phyloP scores from a whole-genome alignment of 495 filamentous ascomycete genomes.

The Aspergillus kassunensis region DNA sequence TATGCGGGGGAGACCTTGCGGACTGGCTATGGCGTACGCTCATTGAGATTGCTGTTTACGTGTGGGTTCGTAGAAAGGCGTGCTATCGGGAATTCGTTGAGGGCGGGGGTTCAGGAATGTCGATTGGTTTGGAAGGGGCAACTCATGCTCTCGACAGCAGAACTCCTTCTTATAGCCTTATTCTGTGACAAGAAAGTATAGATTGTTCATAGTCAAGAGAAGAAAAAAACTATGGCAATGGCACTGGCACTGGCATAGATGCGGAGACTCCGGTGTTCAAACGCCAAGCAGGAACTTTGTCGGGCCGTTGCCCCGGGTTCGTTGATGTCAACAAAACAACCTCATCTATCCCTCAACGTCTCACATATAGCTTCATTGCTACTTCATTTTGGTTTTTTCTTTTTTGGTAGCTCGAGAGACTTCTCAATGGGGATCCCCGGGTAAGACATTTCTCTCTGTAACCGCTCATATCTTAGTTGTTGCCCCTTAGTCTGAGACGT shows the following conservation, averaged over 20 bases:
- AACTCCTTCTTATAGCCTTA: neutral
- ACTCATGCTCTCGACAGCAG: constrained; percentile 8
- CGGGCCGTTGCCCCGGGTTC: constrained; percentile 39
- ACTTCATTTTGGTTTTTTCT: constrained; percentile 3
- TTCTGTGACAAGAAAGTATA: too few species aligned
- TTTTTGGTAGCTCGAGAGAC: neutral
- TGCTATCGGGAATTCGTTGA: too few species aligned
- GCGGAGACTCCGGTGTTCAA: neutral
- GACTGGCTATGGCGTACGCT: constrained; percentile 33
- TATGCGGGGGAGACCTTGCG: constrained; percentile 31
- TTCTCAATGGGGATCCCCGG: constrained; percentile 44
- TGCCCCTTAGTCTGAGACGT: neutral
- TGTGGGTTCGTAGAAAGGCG: neutral
- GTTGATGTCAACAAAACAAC: constrained; percentile 27
- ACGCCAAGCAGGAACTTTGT: constrained; percentile 32
- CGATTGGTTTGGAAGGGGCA: constrained; percentile 2
- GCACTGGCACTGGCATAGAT: too few species aligned
- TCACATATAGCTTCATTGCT: neutral
- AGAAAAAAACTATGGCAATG: too few species aligned
- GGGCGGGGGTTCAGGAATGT: constrained; percentile 15
- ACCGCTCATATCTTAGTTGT: too few species aligned
- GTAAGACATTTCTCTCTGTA: constrained; percentile 30
- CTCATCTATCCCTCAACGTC: neutral
- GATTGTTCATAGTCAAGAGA: too few species aligned
- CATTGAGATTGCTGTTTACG: constrained; percentile 3